Base-by-base conservation (phyloP, 257 asterid species). In the Fraxinus americana region DNA sequence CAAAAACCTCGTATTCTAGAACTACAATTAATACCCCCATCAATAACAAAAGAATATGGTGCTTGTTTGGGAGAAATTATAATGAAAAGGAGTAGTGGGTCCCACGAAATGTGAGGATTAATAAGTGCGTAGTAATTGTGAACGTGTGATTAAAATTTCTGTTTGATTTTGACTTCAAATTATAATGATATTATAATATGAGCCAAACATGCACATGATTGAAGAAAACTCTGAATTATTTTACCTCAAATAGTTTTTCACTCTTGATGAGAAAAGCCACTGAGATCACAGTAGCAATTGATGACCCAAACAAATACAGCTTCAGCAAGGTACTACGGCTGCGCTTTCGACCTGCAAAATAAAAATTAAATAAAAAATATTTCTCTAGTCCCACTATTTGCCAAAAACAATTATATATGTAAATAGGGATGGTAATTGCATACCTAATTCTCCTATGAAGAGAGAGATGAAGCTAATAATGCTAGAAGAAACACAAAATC, bases 391-490 rank as follows among this genome's bases (percentile, higher is more conserved):
- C 70, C 32, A 10, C 9, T 16, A 41, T 38, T 29, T 19, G 39
- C n/a, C 66, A 34, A 45, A 45, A 23, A 41, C 36, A 73, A 9
- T 27, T 66, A 73, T 54, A 75, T 19, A 75, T 54, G 5, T 57
- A 59, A 50, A 34, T 11, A 76, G 76, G 48, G 54, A 71, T 39
- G 71, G 65, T 61, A 12, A 13, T 41, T 7, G 50, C 77, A 45
- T 73, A 90, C 99, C 99, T 68, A 91, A 79, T 85, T 91, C 97
- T 77, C 98, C 98, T 21, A 91, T 68, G 30, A 92, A 78, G 50
- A 89, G 83, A 67, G 98, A 90, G 54, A 87, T 34, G 71, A 87
- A 90, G 85, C 80, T 88, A 75, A 87, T 69, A 76, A 79, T 71
- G 27, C 77, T 74, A 38, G 90, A 80, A 50, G 86, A 82, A 78